Evolutionary conservation across 257 asterid genomes (phyloP).

Genomic region (Solanum chiquidenum): DNA sequence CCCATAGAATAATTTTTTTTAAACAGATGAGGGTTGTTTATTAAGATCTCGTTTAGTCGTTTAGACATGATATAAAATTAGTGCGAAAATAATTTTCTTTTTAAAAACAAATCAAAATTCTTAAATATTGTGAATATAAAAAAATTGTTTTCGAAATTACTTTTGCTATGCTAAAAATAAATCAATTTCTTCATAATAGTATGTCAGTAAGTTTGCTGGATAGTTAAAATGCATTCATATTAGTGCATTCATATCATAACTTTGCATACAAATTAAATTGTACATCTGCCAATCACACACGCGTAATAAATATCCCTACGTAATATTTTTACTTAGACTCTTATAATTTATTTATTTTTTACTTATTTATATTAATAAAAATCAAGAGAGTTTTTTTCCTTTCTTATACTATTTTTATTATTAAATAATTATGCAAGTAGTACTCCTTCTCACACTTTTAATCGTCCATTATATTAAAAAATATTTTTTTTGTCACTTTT

Average conservation of each 20-base stretch:
- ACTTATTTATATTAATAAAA: too few species aligned
- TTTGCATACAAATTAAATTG: not conserved
- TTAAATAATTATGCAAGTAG: not conserved
- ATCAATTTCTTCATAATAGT: not conserved
- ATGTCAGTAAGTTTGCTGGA: not conserved
- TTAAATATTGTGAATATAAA: too few species aligned
- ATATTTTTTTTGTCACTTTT: too few species aligned
- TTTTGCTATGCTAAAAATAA: too few species aligned
- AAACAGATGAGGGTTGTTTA: not conserved
- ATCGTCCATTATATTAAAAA: too few species aligned
- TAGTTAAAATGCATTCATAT: not conserved
- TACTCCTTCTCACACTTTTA: too few species aligned
- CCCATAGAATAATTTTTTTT: not conserved
- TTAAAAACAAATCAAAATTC: not conserved
- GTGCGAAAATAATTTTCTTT: not conserved
- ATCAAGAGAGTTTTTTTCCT: not conserved
- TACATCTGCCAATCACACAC: not conserved
- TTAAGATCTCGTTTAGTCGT: not conserved
- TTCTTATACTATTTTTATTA: not conserved
- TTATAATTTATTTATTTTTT: too few species aligned
- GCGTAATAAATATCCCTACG: not conserved
- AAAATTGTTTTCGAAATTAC: not conserved
- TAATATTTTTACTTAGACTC: too few species aligned
- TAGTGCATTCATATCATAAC: not conserved
- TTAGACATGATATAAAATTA: not conserved